A percentile compares a stretch with the other conserved stretches of the same genome.
Conservation (phyloP, 257 asterid species). For the Capsicum baccatum region DNA sequence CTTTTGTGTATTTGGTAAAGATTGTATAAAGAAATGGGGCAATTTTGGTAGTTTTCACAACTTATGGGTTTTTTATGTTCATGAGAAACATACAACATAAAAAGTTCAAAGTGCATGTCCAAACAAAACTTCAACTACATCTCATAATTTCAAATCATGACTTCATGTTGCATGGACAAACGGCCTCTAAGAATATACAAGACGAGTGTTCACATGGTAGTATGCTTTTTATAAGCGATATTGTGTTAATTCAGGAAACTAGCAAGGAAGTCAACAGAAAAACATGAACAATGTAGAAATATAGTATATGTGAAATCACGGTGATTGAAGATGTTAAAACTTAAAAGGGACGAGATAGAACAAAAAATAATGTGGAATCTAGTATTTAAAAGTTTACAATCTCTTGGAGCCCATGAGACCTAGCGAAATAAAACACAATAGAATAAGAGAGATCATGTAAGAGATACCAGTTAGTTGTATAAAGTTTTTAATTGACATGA, state of each 20-base stretch:
- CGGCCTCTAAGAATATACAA: no score
- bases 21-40: no score
- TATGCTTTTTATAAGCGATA: not conserved
- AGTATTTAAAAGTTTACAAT: not conserved
- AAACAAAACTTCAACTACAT: no score
- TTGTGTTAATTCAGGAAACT: not conserved
- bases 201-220: not conserved
- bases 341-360: not conserved
- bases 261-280: not conserved
- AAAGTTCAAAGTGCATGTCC: no score
- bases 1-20: no score
- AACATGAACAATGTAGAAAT: not conserved
- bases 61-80: no score
- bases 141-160: no score
- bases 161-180: no score
- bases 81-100: no score
- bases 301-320: not conserved
- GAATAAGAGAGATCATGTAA: not conserved
- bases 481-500: no score
- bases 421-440: not conserved
- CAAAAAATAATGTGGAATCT: not conserved
- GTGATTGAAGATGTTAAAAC: not conserved
- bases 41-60: no score
- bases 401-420: constrained; percentile 5
- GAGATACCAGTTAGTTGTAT: not conserved